These are phyloP conservation scores for Phytophthora pinifolia DNA, from an alignment of 352 stramenopile genomes.

Conservation along the genomic window DNA sequence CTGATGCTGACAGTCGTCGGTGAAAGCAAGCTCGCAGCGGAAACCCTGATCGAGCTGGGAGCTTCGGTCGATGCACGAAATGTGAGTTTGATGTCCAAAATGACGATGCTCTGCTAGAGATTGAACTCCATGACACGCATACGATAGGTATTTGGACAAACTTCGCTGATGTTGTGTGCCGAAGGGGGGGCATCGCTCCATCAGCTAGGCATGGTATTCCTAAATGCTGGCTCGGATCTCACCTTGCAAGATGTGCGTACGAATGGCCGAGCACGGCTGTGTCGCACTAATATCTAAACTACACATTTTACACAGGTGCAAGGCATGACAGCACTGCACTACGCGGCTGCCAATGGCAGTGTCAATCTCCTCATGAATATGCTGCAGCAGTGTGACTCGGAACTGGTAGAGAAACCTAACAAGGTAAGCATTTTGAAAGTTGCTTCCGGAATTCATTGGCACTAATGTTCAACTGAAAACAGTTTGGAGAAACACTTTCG, in stretches of 20 bases:
- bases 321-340: conserved; percentile 74
- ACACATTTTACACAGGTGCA: conserved; percentile 40
- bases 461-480: not conserved
- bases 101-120: not conserved
- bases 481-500: conserved; percentile 61
- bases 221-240: conserved; percentile 64
- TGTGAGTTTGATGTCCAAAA: conserved; percentile 25
- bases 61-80: conserved; percentile 70
- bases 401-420: conserved; percentile 59
- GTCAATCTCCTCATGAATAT: conserved; percentile 69
- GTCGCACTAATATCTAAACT: not conserved
- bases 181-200: conserved; percentile 61
- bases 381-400: conserved; percentile 56
- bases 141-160: conserved; percentile 71
- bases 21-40: conserved; percentile 54
- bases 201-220: conserved; percentile 71
- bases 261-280: not conserved
- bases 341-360: conserved; percentile 52
- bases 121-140: too few relatives aligned
- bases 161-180: conserved; percentile 66
- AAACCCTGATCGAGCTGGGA: conserved; percentile 72
- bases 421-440: conserved; percentile 33
- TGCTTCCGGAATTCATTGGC: not conserved
- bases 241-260: conserved; percentile 56
- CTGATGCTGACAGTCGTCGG: conserved; percentile 81